Base-by-base conservation (phyloP, 192 early-diverging fungal genomes). In the Spizellomyces punctatus region DNA sequence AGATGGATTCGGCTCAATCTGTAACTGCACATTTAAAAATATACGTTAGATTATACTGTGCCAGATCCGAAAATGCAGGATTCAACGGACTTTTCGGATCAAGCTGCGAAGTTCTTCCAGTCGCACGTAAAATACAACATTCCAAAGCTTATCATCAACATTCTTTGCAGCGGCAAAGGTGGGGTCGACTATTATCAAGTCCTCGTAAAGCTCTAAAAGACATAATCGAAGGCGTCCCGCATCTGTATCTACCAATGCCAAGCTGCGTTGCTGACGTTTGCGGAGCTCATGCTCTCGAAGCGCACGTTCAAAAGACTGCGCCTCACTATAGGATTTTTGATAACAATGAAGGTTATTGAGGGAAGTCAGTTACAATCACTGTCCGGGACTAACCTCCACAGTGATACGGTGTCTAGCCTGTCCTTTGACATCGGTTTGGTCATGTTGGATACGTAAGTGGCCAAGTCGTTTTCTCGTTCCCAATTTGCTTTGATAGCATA, bases 141-240 rank as follows among this genome's bases (percentile, higher is more conserved):
- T 79, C 81, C 81, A 82, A 42, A 79, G 64, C 27, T 70, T 65
- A n/a, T 82, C 81, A 45, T 79, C 71, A 2, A 82, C 57, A 21
- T 54, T 70, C 19, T 71, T 62, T 14, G 12, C 10, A 8, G 46
- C 17, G n/a, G 67, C 66, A 19, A 64, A 48, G 7, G 46, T 22
- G 2, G 74, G 74, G 43, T 76, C 67, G 12, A 36, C n/a, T 12
- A 65, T 21, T 14, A 69, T 10, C 6, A 76, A 9, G 19, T 76
- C 74, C 45, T 76, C 67, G 42, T 67, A 70, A 10, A 57, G 22
- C 45, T 65, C 46, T 19, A 70, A 60, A 21, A 76, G 61, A 46
- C 58, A 75, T n/a, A 63, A 14, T 0, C 72, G 72, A 4, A 59
- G 67, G 14, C 45, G 27, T 0, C 36, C 22, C 17, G 17, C 59